Evolutionary conservation across 176 grass and related monocot genomes (phyloP), one percentile per base, ranked within the genome.

Genomic region (Aegilops bicornis): DNA sequence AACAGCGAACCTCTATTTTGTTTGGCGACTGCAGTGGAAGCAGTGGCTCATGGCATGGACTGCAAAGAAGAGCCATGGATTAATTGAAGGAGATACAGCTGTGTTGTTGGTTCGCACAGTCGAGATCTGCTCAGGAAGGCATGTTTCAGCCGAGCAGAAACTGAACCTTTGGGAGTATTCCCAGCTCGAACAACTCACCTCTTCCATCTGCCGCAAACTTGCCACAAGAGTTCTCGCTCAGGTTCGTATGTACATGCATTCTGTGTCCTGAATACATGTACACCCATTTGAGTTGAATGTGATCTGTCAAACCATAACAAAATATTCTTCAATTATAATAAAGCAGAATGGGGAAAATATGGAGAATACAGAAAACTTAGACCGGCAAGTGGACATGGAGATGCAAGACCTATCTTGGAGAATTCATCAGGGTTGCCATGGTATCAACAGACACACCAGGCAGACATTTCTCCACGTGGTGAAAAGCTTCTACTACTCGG

Each of bases 11-110:
- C 13, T 9, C 11, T 1, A 10, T 39, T 14, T 60, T 0, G 2
- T 45, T 17, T 4, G n/a, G 4, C 22, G 10, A 39, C n/a, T 82
- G 23, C 84, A 95, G 94, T 95, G 94, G 94, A 58, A 27, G 30
- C 71, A 89, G n/a, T 96, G 94, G 94, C 10, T 96, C 19, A 72
- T 32, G 77, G 22, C 56, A 33, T 80, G 76, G 25, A 73, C 15
- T 7, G 79, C 11, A 3, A 36, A 77, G 82, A 83, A 69, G 15
- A 43, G 19, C 7, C 7, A 32, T 2, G 75, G 3, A 12, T 22
- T 17, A 8, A 2, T 12, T 3, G 64, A 14, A 72, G 60, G 73
- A 13, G 22, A 89, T 29, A 88, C 84, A 0, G 89, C 86, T 6
- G 19, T 93, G 1, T 37, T 93, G 20, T 27, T 93, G 2, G 89